These are phyloP conservation scores for Albugo candida DNA, from an alignment of 352 stramenopile species.

Conservation along the genomic window DNA sequence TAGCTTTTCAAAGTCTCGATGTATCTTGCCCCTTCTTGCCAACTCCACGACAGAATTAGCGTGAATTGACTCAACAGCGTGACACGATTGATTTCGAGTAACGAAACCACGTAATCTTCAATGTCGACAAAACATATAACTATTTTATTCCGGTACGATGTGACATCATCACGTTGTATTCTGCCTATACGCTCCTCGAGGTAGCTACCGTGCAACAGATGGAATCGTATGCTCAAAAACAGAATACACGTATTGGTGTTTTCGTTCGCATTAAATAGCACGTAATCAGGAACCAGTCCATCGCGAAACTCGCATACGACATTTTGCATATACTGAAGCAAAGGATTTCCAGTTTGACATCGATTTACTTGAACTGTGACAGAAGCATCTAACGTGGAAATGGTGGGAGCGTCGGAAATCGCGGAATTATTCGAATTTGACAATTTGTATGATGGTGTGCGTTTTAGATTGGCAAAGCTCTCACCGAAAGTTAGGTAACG, in stretches of 20 bases:
- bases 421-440: too few relatives aligned
- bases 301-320: conserved; percentile 82
- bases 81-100: conserved; percentile 87
- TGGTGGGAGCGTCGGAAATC: background rate
- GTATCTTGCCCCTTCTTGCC: conserved; percentile 87
- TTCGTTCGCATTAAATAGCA: conserved; percentile 64
- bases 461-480: too few relatives aligned
- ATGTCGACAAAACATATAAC: conserved; percentile 91
- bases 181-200: conserved; percentile 82
- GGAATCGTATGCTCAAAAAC: conserved; percentile 82
- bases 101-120: conserved; percentile 83
- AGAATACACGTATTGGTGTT: conserved; percentile 63
- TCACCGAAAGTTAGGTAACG: too few relatives aligned
- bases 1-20: conserved; percentile 93
- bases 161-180: conserved; percentile 53
- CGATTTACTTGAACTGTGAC: conserved; percentile 52
- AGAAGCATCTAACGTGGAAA: too few relatives aligned
- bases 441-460: too few relatives aligned
- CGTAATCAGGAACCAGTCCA: conserved; percentile 87
- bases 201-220: conserved; percentile 79
- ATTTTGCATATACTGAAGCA: conserved; percentile 86
- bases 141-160: conserved; percentile 73
- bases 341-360: conserved; percentile 85
- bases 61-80: conserved; percentile 83
- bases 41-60: conserved; percentile 86